A percentile compares a stretch with the other conserved stretches of the same genome.
phyloP scores from a whole-genome alignment of 805 yeast species.

The Phaffomyces opuntiae region DNA sequence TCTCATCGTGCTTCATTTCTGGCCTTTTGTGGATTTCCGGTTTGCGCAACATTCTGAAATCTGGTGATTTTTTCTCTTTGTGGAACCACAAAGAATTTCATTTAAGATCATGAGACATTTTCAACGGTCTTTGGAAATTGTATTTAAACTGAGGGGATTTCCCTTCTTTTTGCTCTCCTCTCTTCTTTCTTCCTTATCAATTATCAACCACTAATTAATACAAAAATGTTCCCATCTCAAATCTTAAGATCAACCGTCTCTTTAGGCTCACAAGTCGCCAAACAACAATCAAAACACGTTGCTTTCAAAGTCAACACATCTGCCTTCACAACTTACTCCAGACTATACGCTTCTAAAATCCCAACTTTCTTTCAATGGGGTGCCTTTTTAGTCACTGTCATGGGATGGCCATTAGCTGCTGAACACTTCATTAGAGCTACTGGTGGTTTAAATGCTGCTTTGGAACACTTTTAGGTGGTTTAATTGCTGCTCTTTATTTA shows the following conservation, averaged over 20 bases:
- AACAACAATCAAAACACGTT: constrained; percentile 15
- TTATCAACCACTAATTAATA: not conserved
- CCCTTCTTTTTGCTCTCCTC: not conserved
- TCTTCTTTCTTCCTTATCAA: not conserved
- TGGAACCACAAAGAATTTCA: not conserved
- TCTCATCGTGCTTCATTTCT: not conserved
- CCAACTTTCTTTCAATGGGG: constrained; percentile 21
- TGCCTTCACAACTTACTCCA: constrained; percentile 4
- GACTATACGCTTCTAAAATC: constrained; percentile 13
- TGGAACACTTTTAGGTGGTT: not conserved
- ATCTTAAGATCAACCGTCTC: constrained; percentile 23
- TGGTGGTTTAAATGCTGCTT: constrained; percentile 3
- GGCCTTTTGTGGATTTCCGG: not conserved
- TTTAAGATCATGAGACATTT: not conserved
- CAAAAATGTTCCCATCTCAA: constrained; percentile 20
- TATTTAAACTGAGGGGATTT: not conserved
- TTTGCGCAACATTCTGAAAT: not conserved
- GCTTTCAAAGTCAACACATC: constrained; percentile 15
- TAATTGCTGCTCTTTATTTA: not conserved
- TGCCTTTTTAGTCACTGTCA: constrained; percentile 9
- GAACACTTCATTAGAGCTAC: constrained; percentile 4
- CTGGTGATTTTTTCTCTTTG: not conserved
- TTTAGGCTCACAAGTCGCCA: constrained; percentile 14
- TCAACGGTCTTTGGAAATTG: not conserved
- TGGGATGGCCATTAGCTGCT: constrained; percentile 21